These are phyloP conservation scores for Flaveria robusta DNA, from an alignment of 129 eudicot genomes.

Conservation along the genomic window DNA sequence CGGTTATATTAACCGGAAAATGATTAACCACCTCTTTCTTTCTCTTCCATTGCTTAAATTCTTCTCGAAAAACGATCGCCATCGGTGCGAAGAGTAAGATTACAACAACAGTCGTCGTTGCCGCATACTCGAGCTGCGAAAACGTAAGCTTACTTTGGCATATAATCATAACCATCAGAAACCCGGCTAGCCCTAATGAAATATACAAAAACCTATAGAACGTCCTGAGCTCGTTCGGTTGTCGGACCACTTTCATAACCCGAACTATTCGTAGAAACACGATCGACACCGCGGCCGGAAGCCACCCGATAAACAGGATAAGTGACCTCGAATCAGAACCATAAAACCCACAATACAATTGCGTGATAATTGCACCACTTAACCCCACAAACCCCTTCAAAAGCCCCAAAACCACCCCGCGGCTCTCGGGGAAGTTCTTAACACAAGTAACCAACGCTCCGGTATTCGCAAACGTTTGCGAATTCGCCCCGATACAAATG, in stretches of 20 bases:
- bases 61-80: slow-evolving; percentile 54
- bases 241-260: slow-evolving; percentile 48
- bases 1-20: slow-evolving; percentile 26
- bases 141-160: slow-evolving; percentile 50
- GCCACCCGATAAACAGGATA: slow-evolving; percentile 70
- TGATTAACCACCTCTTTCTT: slow-evolving; percentile 12
- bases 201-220: slow-evolving; percentile 60
- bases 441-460: slow-evolving; percentile 83
- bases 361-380: slow-evolving; percentile 84
- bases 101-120: slow-evolving; percentile 43
- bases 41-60: slow-evolving; percentile 36
- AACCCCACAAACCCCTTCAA: slow-evolving; percentile 80
- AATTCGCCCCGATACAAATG: slow-evolving; percentile 77
- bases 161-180: slow-evolving; percentile 66
- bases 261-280: slow-evolving; percentile 56
- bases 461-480: slow-evolving; percentile 74
- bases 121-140: slow-evolving; percentile 31
- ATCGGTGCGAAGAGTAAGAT: slow-evolving; percentile 60
- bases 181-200: slow-evolving; percentile 76
- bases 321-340: slow-evolving; percentile 52
- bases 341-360: slow-evolving; percentile 59
- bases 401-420: slow-evolving; percentile 77
- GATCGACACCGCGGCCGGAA: slow-evolving; percentile 58
- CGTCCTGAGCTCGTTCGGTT: slow-evolving; percentile 48
- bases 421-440: slow-evolving; percentile 68